A percentile compares a stretch with the other conserved stretches of the same genome.
phyloP scores from a whole-genome alignment of 1,284 basidiomycete species.

The Cryptococcus sp. region DNA sequence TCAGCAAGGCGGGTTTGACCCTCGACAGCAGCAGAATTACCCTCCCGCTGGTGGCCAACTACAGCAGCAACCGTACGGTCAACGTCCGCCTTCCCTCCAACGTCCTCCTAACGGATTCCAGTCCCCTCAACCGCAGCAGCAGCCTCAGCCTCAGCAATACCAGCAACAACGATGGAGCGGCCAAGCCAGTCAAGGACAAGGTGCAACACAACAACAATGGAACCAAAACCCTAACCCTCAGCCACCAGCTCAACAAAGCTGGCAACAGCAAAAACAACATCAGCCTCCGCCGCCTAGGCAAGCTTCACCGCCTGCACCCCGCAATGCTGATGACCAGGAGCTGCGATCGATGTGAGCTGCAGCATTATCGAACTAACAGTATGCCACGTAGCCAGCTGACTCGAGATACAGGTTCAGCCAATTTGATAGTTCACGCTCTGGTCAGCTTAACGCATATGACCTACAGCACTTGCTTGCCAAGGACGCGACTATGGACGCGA shows the following conservation, averaged over 20 bases:
- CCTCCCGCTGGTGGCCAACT: slow-evolving; percentile 10
- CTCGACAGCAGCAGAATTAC: slow-evolving; percentile 17
- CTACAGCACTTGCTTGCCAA: slow-evolving; percentile 49
- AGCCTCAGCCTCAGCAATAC: slow-evolving; percentile 16
- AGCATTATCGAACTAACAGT: neutral
- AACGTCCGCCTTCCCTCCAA: slow-evolving; percentile 14
- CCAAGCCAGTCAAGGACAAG: neutral
- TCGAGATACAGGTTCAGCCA: slow-evolving; percentile 40
- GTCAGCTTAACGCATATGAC: slow-evolving; percentile 47
- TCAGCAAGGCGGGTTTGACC: slow-evolving; percentile 18
- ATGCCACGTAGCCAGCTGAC: neutral
- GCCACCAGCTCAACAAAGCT: slow-evolving; percentile 4
- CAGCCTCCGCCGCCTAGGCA: slow-evolving; percentile 16
- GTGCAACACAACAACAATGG: slow-evolving; percentile 10
- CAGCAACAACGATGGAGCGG: slow-evolving; percentile 21
- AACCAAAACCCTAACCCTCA: neutral
- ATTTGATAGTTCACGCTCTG: slow-evolving; percentile 46
- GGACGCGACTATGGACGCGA: slow-evolving; percentile 50
- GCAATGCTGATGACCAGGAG: slow-evolving; percentile 30
- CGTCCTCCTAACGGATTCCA: slow-evolving; percentile 10
- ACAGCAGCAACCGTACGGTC: slow-evolving; percentile 18
- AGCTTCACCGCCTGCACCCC: slow-evolving; percentile 14
- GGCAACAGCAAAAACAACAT: slow-evolving; percentile 20
- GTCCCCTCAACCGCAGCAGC: slow-evolving; percentile 16
- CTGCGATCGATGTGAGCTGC: slow-evolving; percentile 38